A percentile compares a stretch with the other conserved stretches of the same genome.
Conservation (phyloP, 306 rosid genomes). For the Bauhinia variegata region DNA sequence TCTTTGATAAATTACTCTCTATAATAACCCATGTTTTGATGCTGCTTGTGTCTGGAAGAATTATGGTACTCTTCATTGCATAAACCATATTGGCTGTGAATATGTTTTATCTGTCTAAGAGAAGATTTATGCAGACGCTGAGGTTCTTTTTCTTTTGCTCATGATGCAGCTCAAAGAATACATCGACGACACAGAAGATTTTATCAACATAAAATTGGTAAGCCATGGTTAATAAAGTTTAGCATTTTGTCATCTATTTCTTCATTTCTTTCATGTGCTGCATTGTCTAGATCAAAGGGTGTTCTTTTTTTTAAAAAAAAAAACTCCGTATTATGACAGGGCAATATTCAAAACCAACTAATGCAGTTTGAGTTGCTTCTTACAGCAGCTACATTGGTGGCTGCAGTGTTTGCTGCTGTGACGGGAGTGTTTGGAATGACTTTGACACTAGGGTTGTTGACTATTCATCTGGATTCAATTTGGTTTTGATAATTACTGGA, state of each 20-base stretch:
- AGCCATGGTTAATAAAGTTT: slow-evolving; percentile 25
- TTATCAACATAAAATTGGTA: slow-evolving; percentile 97
- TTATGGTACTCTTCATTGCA: neutral
- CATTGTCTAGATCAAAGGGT: too few species aligned
- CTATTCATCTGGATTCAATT: slow-evolving; percentile 55
- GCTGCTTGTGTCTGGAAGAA: neutral
- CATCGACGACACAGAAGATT: slow-evolving; percentile 97
- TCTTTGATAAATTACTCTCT: slow-evolving; percentile 15
- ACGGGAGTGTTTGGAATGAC: slow-evolving; percentile 93
- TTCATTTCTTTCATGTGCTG: slow-evolving; percentile 34
- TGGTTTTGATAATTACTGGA: slow-evolving; percentile 67
- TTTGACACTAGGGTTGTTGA: slow-evolving; percentile 56
- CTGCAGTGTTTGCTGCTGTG: slow-evolving; percentile 74
- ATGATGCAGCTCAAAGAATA: slow-evolving; percentile 92
- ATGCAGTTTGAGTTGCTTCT: slow-evolving; percentile 91
- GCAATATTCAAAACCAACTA: slow-evolving; percentile 90
- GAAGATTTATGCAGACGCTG: slow-evolving; percentile 20
- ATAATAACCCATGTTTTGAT: neutral
- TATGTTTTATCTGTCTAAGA: neutral
- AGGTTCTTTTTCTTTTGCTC: slow-evolving; percentile 33
- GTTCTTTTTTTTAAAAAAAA: neutral
- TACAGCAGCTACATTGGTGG: slow-evolving; percentile 85
- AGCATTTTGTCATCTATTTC: slow-evolving; percentile 1
- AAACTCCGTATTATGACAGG: slow-evolving; percentile 59
- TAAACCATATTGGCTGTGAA: neutral